Base-by-base conservation (phyloP, 2,329 filamentous ascomycete species). In the Emericellopsis atlantica region DNA sequence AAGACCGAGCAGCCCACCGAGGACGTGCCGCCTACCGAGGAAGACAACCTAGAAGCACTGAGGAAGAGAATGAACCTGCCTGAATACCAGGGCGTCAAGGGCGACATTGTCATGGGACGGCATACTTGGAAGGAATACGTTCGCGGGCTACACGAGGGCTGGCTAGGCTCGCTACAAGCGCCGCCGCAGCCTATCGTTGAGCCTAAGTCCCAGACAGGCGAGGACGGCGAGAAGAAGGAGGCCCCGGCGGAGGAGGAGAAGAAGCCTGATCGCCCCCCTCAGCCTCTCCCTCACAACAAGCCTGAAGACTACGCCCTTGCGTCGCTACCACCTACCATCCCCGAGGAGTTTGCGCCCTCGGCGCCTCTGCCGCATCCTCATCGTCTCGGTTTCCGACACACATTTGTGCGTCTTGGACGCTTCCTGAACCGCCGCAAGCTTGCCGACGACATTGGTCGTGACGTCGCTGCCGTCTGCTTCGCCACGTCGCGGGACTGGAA, bases 61-160 rank as follows among this genome's bases (percentile, higher is more conserved):
- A 74, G 89, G 50, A 67, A 70, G 53, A 74, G 69, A 48, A 77
- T 79, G 45, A 81, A 81, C 6, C 74, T 90, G 9, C 69, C 67
- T 22, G 78, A 85, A 29, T 90, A 82, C 54, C 69, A 80, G 4
- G 89, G 85, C 9, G 68, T 82, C 18, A 74, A 74, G 46, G 92
- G 92, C 36, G 90, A 96, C 56, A 71, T 98, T 40, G 79, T 96
- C 15, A 77, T 98, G 51, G 92, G 92, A 11, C 70, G 90, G 43
- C 84, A 95, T 57, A 81, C 90, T 9, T 98, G 92, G 92, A 98
- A 95, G 64, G 92, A 98, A 62, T 98, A 96, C 58, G 68, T 96
- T 21, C 74, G 89, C 44, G 92, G 92, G 36, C 56, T 96, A 49
- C 92, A 98, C 57, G 92, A 98, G 62, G 92, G 92, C 42, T 98